These are phyloP conservation scores for Patellifolia procumbens DNA, from an alignment of 179 eudicot species.

Conservation along the genomic window DNA sequence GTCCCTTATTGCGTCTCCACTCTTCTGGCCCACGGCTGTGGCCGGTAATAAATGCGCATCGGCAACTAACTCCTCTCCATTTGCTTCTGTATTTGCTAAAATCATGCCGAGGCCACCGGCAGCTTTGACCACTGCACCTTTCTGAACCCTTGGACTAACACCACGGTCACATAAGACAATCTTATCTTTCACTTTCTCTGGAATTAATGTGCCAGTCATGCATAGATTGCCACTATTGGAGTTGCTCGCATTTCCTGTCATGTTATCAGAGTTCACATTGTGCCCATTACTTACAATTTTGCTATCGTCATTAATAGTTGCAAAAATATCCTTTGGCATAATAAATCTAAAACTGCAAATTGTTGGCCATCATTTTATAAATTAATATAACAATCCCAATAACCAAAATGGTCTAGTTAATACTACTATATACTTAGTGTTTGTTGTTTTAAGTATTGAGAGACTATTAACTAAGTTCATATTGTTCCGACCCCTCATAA, in stretches of 20 bases:
- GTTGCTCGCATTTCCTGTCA: conserved; percentile 69
- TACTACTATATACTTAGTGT: too few relatives aligned
- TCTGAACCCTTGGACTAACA: conserved; percentile 62
- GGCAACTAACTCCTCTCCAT: conserved; percentile 85
- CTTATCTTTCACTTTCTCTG: conserved; percentile 66
- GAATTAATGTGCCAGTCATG: conserved; percentile 56
- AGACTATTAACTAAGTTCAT: too few relatives aligned
- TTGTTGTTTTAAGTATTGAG: too few relatives aligned
- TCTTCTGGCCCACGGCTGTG: conserved; percentile 61
- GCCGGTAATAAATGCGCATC: conserved; percentile 87
- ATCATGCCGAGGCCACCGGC: conserved; percentile 87
- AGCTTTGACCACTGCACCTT: conserved; percentile 70
- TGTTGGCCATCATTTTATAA: conserved; percentile 23
- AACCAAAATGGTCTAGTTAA: neutral
- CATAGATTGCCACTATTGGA: conserved; percentile 60
- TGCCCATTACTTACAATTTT: conserved; percentile 3
- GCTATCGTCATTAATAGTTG: conserved; percentile 7
- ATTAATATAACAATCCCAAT: neutral
- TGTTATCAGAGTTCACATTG: conserved; percentile 16
- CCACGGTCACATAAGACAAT: conserved; percentile 83
- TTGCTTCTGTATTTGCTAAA: conserved; percentile 66
- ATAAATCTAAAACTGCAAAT: neutral
- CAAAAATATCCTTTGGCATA: conserved; percentile 10
- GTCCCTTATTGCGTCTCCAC: conserved; percentile 44
- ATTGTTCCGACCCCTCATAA: too few relatives aligned